Conservation (phyloP, 805 yeast species). For the Candida tibetensis region DNA sequence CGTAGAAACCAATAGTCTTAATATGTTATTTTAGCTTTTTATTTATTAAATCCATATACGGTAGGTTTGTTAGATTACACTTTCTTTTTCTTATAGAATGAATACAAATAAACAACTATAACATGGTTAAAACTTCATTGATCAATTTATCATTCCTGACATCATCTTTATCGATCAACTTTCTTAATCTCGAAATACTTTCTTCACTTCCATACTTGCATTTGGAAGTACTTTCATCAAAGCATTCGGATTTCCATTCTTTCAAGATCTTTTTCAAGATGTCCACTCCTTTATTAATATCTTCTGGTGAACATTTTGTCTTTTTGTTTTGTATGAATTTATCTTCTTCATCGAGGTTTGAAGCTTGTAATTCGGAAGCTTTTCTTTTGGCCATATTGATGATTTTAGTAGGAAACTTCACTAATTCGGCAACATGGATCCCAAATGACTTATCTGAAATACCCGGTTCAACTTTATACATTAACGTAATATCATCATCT, state of each 20-base stretch:
- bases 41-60: too few relatives aligned
- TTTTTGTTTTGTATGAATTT: constrained; percentile 46
- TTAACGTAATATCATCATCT: constrained; percentile 69
- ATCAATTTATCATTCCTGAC: constrained; percentile 38
- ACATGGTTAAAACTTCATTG: constrained; percentile 43
- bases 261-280: constrained; percentile 46
- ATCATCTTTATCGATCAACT: constrained; percentile 24
- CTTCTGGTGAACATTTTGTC: constrained; percentile 50
- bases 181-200: constrained; percentile 38
- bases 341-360: constrained; percentile 35
- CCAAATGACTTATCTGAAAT: constrained; percentile 95
- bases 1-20: too few relatives aligned
- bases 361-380: constrained; percentile 79
- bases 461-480: constrained; percentile 96
- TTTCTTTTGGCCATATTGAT: constrained; percentile 94
- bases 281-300: constrained; percentile 54
- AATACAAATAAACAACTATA: constrained; percentile 14
- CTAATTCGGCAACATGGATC: constrained; percentile 95
- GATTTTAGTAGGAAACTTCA: constrained; percentile 86
- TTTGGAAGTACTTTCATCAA: constrained; percentile 18
- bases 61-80: too few relatives aligned
- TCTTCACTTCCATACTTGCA: constrained; percentile 33
- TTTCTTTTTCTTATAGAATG: too few relatives aligned
- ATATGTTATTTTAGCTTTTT: too few relatives aligned
- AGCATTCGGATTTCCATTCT: constrained; percentile 52